Percentiles rank a stretch among this genome's conserved stretches.
Conservation (phyloP, 108 stramenopile genomes). For the Cyclotella choctawhatcheeana region DNA sequence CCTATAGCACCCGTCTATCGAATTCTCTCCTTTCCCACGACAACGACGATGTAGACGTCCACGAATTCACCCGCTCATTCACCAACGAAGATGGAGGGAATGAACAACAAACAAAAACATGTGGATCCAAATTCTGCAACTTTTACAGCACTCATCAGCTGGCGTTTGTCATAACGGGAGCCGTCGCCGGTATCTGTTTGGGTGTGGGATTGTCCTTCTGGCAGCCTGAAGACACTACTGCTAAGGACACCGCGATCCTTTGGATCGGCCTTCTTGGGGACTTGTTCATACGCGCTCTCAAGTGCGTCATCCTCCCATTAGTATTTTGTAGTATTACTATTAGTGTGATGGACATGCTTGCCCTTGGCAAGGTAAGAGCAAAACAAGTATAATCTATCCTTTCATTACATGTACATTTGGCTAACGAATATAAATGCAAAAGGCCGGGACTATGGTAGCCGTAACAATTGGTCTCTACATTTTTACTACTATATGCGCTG, state of each 20-base stretch:
- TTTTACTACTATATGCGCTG: conserved; percentile 1
- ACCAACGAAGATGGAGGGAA: conserved; percentile 14
- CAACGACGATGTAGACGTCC: background rate
- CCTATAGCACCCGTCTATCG: background rate
- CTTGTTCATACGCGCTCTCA: conserved; percentile 46
- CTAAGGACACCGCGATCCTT: conserved; percentile 29
- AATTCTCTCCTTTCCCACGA: background rate
- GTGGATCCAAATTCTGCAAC: background rate
- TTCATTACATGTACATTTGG: too few relatives aligned
- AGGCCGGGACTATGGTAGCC: conserved; percentile 43
- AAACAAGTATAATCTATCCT: too few relatives aligned
- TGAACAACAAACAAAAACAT: background rate
- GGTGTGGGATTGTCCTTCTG: conserved; percentile 48
- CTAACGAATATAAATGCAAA: too few relatives aligned
- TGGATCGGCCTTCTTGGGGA: conserved; percentile 57
- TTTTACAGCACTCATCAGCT: background rate
- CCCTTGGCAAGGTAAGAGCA: conserved; percentile 45
- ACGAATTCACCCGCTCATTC: background rate
- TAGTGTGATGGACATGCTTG: conserved; percentile 54
- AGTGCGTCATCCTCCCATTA: conserved; percentile 49
- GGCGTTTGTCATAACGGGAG: background rate
- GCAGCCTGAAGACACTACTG: conserved; percentile 35
- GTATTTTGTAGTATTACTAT: conserved; percentile 54
- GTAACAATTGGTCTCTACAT: conserved; percentile 49
- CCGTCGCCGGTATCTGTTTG: conserved; percentile 22